Base-by-base conservation (phyloP, 371 early-diverging fungal species). In the Blyttiomyces sp. region DNA sequence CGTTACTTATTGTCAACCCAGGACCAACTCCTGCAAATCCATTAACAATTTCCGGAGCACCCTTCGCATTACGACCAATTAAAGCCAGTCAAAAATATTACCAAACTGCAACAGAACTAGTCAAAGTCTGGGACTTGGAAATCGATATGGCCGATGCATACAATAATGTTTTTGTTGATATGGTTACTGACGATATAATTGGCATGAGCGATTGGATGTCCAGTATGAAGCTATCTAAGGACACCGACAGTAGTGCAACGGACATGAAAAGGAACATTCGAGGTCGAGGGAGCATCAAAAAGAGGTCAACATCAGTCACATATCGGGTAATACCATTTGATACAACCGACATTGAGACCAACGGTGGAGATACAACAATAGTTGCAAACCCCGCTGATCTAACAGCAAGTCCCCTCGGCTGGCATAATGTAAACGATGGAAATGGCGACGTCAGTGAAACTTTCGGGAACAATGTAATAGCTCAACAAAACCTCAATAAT, bases 121-220 rank as follows among this genome's bases (percentile, higher is more conserved):
- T 70, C 32, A 79, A 84, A 16, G 89, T 90, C 43, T 95, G 93
- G 87, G 93, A 92, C 60, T 59, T 94, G 55, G 84, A 89, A 57
- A 73, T 91, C 17, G 90, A 94, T 66, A 76, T 92, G 78, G 75
- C 84, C 51, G 86, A 91, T 62, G 84, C 90, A 69, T 95, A 94
- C 94, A 89, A 86, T 74, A 84, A 89, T 64, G 89, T 84, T n/a
- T 91, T 91, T 53, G 81, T 95, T 43, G 79, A 88, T 60, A 84
- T 91, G 9, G 53, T 2, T 17, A 52, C 43, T 2, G 68, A 89
- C 43, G 73, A 86, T 57, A 76, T 95, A 11, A 59, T 87, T 36
- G 77, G 82, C 42, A 74, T 95, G 23, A 70, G 89, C 19, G 91
- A 94, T 73, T 95, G 95, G 95, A 88, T 89, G 32, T 32, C 23